A percentile compares a stretch with the other conserved stretches of the same genome.
Conservation (phyloP, 2,329 filamentous ascomycete species). For the Cercospora berteroae region DNA sequence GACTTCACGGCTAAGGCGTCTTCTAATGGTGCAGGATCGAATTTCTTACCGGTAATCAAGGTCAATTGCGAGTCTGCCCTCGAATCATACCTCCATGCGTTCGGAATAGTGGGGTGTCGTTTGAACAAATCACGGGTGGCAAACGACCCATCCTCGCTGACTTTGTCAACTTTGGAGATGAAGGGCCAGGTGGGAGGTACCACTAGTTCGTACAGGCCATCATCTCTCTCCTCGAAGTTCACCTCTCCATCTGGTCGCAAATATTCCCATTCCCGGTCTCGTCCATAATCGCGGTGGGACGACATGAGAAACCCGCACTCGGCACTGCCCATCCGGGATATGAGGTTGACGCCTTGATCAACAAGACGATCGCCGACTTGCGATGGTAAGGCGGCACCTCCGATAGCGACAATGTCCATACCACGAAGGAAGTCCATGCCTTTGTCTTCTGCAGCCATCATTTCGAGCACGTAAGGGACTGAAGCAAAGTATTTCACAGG, state of each 20-base stretch:
- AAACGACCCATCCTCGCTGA: constrained; percentile 55
- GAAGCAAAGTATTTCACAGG: constrained; percentile 60
- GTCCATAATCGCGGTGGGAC: constrained; percentile 56
- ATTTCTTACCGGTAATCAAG: constrained; percentile 66
- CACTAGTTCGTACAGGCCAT: constrained; percentile 54
- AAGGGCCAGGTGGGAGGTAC: constrained; percentile 59
- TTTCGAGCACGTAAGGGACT: constrained; percentile 59
- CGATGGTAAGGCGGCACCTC: constrained; percentile 58
- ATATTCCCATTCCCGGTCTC: constrained; percentile 62
- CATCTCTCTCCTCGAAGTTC: constrained; percentile 48
- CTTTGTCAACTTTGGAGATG: constrained; percentile 56
- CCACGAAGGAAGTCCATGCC: constrained; percentile 47
- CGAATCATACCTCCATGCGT: constrained; percentile 63
- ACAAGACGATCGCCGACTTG: constrained; percentile 57
- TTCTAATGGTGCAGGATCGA: constrained; percentile 63
- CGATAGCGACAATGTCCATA: constrained; percentile 64
- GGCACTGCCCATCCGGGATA: constrained; percentile 64
- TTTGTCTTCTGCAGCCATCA: constrained; percentile 47
- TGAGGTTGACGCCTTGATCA: constrained; percentile 51
- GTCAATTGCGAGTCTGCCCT: constrained; percentile 62
- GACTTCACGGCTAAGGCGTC: constrained; percentile 50
- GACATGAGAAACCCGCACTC: constrained; percentile 66
- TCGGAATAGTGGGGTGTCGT: constrained; percentile 50
- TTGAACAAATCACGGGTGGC: constrained; percentile 64
- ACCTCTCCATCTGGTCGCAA: constrained; percentile 49